A percentile compares a stretch with the other conserved stretches of the same genome.
Evolutionary conservation across 805 yeast species (phyloP).

Genomic region (Metschnikowia peoriensis): DNA sequence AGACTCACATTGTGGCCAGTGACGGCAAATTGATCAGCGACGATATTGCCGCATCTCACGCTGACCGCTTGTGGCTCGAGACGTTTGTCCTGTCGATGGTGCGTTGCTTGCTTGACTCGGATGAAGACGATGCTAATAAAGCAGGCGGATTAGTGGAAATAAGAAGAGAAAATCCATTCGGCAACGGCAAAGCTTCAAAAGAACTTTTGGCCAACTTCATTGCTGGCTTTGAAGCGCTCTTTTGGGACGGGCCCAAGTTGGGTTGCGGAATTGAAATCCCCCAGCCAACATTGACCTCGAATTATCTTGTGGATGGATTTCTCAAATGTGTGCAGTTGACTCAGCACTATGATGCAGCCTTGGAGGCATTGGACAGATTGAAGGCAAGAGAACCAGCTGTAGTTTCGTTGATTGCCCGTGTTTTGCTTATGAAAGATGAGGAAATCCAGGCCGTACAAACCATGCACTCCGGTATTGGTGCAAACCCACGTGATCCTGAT

Average conservation of each 20-base stretch:
- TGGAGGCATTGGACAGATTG: slow-evolving; percentile 56
- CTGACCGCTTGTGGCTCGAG: slow-evolving; percentile 48
- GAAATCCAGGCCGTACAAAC: slow-evolving; percentile 57
- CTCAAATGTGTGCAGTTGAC: slow-evolving; percentile 62
- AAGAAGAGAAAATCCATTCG: slow-evolving; percentile 76
- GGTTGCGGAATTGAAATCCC: slow-evolving; percentile 71
- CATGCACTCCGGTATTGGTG: slow-evolving; percentile 49
- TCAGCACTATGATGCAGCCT: slow-evolving; percentile 58
- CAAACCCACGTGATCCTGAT: slow-evolving; percentile 54
- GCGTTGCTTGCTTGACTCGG: slow-evolving; percentile 64
- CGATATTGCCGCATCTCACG: slow-evolving; percentile 49
- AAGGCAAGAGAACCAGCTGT: slow-evolving; percentile 55
- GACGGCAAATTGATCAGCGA: slow-evolving; percentile 57
- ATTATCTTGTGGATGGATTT: slow-evolving; percentile 76
- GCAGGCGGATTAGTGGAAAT: slow-evolving; percentile 73
- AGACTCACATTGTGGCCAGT: slow-evolving; percentile 47
- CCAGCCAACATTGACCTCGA: slow-evolving; percentile 58
- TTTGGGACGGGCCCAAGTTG: slow-evolving; percentile 59
- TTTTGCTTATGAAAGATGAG: slow-evolving; percentile 52
- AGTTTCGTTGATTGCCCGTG: slow-evolving; percentile 51
- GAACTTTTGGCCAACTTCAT: slow-evolving; percentile 47
- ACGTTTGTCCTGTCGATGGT: slow-evolving; percentile 70
- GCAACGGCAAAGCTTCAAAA: slow-evolving; percentile 45
- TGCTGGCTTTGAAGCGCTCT: slow-evolving; percentile 63
- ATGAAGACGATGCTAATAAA: slow-evolving; percentile 62